Evolutionary conservation across 345 rosid species (phyloP).

Genomic region (Hibiscus trionum): DNA sequence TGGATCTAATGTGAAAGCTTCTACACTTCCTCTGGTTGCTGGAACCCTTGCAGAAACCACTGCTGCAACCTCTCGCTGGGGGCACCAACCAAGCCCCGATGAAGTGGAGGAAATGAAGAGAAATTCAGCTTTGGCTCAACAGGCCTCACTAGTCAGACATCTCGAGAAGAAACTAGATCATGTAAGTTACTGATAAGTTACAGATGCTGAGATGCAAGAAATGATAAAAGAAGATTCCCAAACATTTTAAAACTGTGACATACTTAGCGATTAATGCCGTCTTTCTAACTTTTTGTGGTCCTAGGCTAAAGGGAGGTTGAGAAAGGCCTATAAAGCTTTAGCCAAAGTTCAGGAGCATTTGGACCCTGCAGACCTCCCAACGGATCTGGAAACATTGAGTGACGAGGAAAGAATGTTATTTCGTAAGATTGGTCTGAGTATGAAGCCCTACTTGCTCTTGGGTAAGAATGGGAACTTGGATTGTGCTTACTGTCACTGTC

Average conservation of each 20-base stretch:
- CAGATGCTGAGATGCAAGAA: neutral
- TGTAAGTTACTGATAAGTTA: conserved; percentile 38
- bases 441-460: conserved; percentile 77
- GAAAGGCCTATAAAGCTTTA: conserved; percentile 53
- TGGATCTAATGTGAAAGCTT: conserved; percentile 27
- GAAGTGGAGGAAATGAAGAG: conserved; percentile 60
- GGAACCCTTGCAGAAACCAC: conserved; percentile 86
- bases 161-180: conserved; percentile 57
- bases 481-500: conserved; percentile 1
- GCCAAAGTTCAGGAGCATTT: conserved; percentile 65
- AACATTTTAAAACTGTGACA: neutral
- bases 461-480: conserved; percentile 43
- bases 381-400: conserved; percentile 68
- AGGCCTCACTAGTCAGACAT: conserved; percentile 45
- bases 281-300: conserved; percentile 16
- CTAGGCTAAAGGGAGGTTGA: conserved; percentile 67
- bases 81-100: conserved; percentile 39
- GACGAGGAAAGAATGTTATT: conserved; percentile 78
- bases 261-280: conserved; percentile 4
- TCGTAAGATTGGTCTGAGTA: conserved; percentile 83
- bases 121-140: conserved; percentile 43
- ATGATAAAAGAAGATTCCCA: neutral
- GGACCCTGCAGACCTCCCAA: conserved; percentile 70
- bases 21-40: conserved; percentile 45
- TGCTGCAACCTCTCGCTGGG: conserved; percentile 82